phyloP scores from a whole-genome alignment of 768 basidiomycete genomes.

The Auriculariales sp. region DNA sequence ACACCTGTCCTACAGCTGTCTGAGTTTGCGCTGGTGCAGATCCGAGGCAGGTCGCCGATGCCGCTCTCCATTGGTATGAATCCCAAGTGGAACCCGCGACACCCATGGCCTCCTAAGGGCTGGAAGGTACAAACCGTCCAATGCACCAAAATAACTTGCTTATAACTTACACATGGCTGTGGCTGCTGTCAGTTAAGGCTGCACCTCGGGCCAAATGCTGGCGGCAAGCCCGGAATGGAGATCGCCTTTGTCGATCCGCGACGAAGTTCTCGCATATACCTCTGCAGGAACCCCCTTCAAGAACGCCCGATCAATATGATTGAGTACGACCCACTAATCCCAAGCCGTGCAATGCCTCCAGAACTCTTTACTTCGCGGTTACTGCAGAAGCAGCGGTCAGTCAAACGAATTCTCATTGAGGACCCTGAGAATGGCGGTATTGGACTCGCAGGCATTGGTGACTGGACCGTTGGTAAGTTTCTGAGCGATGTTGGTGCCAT shows the following conservation, averaged over 20 bases:
- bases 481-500: neutral
- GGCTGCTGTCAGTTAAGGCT: no score
- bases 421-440: neutral
- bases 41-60: neutral
- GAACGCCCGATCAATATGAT: neutral
- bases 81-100: neutral
- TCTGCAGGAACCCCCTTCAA: neutral
- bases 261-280: neutral
- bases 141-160: neutral
- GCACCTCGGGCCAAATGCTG: no score
- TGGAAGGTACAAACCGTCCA: neutral
- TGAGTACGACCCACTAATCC: neutral
- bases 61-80: neutral
- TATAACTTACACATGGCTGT: no score
- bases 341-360: neutral
- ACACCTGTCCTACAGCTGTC: neutral
- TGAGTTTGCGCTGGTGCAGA: neutral
- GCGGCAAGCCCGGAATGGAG: no score
- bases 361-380: neutral
- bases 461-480: neutral
- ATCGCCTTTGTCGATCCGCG: neutral
- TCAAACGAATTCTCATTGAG: neutral
- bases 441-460: neutral
- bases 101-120: neutral
- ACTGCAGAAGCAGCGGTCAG: neutral